Evolutionary conservation across 345 rosid species (phyloP), one percentile per base, ranked within the genome.

Genomic region (Pugionium dolabratum): DNA sequence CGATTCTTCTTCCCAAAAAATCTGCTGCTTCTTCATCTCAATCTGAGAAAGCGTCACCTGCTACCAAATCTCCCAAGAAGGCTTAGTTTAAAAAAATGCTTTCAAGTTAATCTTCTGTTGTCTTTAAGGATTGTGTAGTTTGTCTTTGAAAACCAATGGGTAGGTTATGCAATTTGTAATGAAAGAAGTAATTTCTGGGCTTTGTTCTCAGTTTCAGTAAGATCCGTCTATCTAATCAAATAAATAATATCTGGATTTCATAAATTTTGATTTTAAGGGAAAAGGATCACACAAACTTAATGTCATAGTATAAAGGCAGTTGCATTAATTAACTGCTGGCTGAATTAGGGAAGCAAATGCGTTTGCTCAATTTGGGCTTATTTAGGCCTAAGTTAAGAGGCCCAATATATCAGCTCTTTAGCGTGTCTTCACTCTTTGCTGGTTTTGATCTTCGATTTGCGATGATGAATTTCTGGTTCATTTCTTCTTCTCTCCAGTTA

Each of bases 1-100:
- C 87, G 0, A 55, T 86, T 9, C 78, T 89, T 31, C 75, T 89
- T 73, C 90, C 96, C 4, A 85, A 86, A 82, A 86, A 77, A 63
- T 6, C 69, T 3, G 5, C 48, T 11, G 36, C 48, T 45, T 0
- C 78, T 1, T 28, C 81, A 4, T 7, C 80, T 11, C 80, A 70
- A 1, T 1, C 70, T 5, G 85, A 77, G n/a, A 80, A 83, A 54
- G 25, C 68, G 7, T 49, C 76, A 2, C 33, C 81, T 1, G 70
- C 72, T 33, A 2, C 80, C 1, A 84, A 84, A 57, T 79, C 88
- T 27, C 91, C 96, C 3, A 72, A 81, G 54, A 79, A 79, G 63
- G 70, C 76, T 71, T 71, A 1, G 11, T 34, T 18, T 18, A 18
- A 18, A 18, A 18, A 18, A 18, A 18, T 18, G 18, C 18, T 18